Evolutionary conservation across 2,329 filamentous ascomycete genomes (phyloP).

Genomic region (Proliferodiscus dingleyae): DNA sequence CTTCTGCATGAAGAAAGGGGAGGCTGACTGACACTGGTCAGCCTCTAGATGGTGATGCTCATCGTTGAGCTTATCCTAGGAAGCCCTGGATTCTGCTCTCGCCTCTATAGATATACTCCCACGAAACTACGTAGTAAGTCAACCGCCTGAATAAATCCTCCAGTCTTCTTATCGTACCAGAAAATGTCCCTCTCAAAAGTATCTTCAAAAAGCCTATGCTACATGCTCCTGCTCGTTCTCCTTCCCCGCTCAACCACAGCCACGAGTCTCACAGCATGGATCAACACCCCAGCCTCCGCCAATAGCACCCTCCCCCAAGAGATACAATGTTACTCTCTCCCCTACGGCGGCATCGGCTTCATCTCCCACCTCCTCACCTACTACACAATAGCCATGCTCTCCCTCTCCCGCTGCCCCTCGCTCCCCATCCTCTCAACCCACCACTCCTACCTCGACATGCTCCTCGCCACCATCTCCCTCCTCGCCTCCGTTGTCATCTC

Average conservation of each 20-base stretch:
- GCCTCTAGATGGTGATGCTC: neutral
- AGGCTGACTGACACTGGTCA: neutral
- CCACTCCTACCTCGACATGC: conserved; percentile 1
- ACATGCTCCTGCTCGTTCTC: neutral
- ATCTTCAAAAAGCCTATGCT: too few species aligned
- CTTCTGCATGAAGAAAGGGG: neutral
- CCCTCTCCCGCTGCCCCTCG: neutral
- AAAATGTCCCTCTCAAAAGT: neutral
- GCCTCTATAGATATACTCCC: neutral
- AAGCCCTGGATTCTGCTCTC: neutral
- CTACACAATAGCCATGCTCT: conserved; percentile 3
- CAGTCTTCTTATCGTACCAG: neutral
- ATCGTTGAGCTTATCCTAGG: neutral
- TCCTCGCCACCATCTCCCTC: conserved; percentile 3
- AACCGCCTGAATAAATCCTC: neutral
- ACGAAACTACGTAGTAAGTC: too few species aligned
- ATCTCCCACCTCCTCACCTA: conserved; percentile 8
- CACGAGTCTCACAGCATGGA: neutral
- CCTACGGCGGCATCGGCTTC: conserved; percentile 9
- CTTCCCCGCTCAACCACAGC: neutral
- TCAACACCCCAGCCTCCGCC: neutral
- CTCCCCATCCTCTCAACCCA: neutral
- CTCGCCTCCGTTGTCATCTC: conserved; percentile 2
- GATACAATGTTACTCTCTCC: conserved; percentile 8
- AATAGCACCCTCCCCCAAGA: neutral